Base-by-base conservation (phyloP, 441 rosid genomes). In the Erodium texanum region DNA sequence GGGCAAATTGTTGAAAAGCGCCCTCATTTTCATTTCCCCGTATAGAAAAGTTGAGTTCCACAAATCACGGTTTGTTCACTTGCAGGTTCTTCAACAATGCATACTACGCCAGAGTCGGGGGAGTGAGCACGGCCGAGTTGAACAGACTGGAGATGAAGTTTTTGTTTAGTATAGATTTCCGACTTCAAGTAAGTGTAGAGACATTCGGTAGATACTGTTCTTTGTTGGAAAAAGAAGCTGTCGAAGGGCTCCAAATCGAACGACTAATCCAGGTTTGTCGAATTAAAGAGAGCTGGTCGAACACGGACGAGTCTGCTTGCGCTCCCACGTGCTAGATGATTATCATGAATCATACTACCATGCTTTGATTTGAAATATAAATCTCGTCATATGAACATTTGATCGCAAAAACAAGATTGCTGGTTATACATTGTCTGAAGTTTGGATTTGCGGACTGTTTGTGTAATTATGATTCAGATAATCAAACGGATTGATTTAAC, bases 51-150 rank as follows among this genome's bases (percentile, higher is more conserved):
- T 41, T 0, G 14, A 10, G 10, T 56, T 68, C 43, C 20, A 45
- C 12, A 65, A 72, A 27, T 20, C 27, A 24, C 19, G 18, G 9
- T 41, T 9, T 32, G n/a, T n/a, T n/a, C n/a, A 52, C 18, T 70
- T 64, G 79, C 82, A 93, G 98, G 75, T 87, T 79, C 84, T 93
- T 80, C 76, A 90, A 89, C 73, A 93, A 93, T 68, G 93, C 97
- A 1, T 87, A 84, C 81, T 93, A 86, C 23, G 98, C 98, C 7
- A 89, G 83, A 79, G 97, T 93, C 10, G 97, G 97, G 64, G 98
- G 98, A 66, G 80, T 90, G 68, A 87, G 84, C 80, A 93, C 96
- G 0, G 74, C 75, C 24, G 94, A 93, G 81, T 68, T 93, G 67
- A 93, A 93, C 80, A 77, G 82, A 70, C 70, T 93, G 89, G 98